Evolutionary conservation across 2,329 filamentous ascomycete species (phyloP), one percentile per base, ranked within the genome.

Genomic region (Ilyonectria mors-panacis): DNA sequence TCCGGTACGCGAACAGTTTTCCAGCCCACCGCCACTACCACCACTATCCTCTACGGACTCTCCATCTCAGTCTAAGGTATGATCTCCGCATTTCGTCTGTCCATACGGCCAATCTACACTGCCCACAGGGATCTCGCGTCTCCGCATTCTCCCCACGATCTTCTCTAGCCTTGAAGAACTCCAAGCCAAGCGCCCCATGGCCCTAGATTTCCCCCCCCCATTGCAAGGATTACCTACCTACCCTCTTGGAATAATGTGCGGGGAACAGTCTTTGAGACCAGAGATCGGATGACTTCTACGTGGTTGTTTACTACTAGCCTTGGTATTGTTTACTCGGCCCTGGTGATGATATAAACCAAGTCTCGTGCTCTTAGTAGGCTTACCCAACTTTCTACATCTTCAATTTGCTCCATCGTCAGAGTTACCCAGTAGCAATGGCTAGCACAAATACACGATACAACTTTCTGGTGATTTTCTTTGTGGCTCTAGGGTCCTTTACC

Each of bases 401-500:
- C 21, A 26, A 23, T 47, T 2, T 47, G 3, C 19, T 2, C 2
- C n/a, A 47, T 26, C 12, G 21, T 26, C 4, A 44, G 17, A 42
- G 13, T 26, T 48, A 5, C 23, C 6, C 35, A 37, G 33, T 39
- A 37, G 19, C 19, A n/a, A 58, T 58, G 55, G 37, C 39, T 8
- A 15, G 26, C 55, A 47, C 39, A 44, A 58, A 12, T 15, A 58
- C 55, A 19, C 13, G 55, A 17, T 58, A 58, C 17, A 58, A 58
- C 55, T 58, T 58, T 12, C 12, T 58, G 5, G 39, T 47, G 23
- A 47, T 58, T 19, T 58, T 58, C 55, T 58, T 58, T 47, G 55
- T 58, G 19, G 55, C 55, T 21, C 39, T 58, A 6, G 55, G 55
- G 2, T 58, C 55, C 2, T 58, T 58, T 33, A 58, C 55, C 39